Conservation (phyloP, 2,329 filamentous ascomycete genomes). For the Venturia aucupariae region DNA sequence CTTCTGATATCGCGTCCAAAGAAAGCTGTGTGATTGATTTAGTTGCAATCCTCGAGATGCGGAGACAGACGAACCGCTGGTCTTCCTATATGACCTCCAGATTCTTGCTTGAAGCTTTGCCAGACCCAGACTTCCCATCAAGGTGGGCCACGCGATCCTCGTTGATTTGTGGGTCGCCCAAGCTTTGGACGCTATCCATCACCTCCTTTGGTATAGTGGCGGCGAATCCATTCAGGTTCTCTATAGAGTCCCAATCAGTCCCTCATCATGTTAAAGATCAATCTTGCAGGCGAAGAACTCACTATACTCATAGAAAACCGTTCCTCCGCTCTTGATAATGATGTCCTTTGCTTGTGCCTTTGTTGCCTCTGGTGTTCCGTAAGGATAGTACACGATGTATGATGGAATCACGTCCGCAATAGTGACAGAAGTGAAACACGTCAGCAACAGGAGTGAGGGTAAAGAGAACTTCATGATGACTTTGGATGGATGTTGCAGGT, state of each 20-base stretch:
- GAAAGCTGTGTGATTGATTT: neutral
- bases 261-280: neutral
- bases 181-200: neutral
- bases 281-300: neutral
- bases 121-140: neutral
- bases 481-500: neutral
- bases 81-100: neutral
- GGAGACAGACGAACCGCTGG: neutral
- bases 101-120: neutral
- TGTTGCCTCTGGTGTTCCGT: neutral
- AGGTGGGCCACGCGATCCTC: neutral
- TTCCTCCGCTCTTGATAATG: neutral
- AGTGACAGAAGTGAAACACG: neutral
- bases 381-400: neutral
- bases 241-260: neutral
- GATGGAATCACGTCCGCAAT: neutral
- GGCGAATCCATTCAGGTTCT: neutral
- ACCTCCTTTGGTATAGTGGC: neutral
- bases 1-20: neutral
- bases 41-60: neutral
- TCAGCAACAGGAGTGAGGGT: neutral
- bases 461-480: neutral
- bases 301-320: neutral
- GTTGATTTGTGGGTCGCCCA: neutral
- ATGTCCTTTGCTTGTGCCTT: neutral